Conservation (phyloP, 768 basidiomycete species). For the Phanerochaete sordida region DNA sequence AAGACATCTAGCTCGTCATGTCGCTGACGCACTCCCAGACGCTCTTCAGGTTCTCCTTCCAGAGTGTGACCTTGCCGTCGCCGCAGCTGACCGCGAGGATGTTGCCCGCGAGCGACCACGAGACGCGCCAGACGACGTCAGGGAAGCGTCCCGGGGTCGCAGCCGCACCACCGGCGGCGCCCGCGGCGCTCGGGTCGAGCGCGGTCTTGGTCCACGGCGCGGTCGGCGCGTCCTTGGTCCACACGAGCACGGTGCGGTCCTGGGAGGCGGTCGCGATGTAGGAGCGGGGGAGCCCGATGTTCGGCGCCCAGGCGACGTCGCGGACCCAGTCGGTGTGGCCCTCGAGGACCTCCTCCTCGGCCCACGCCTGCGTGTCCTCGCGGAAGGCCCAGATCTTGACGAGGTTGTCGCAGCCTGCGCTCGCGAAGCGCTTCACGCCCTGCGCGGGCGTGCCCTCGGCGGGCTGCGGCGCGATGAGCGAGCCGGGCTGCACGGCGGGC, state of each 20-base stretch:
- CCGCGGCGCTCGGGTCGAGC: constrained; percentile 63
- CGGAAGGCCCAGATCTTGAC: constrained; percentile 93
- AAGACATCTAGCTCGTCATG: constrained; percentile 67
- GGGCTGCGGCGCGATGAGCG: constrained; percentile 71
- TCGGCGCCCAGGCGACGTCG: constrained; percentile 99
- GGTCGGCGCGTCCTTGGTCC: constrained; percentile 80
- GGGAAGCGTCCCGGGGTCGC: constrained; percentile 76
- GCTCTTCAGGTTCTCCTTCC: constrained; percentile 98
- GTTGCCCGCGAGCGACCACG: constrained; percentile 96
- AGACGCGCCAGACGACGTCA: constrained; percentile 98
- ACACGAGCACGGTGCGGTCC: constrained; percentile 87
- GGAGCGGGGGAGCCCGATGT: constrained; percentile 89
- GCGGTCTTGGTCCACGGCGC: constrained; percentile 77
- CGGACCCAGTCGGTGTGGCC: constrained; percentile 98
- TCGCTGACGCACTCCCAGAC: constrained; percentile 97
- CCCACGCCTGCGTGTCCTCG: constrained; percentile 86
- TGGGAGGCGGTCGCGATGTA: constrained; percentile 96
- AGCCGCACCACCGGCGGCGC: constrained; percentile 41
- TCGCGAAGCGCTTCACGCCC: constrained; percentile 87
- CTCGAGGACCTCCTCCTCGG: constrained; percentile 84
- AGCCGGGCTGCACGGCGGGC: constrained; percentile 83
- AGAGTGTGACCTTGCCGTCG: constrained; percentile 95
- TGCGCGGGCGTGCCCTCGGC: constrained; percentile 40
- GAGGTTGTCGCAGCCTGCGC: constrained; percentile 94
- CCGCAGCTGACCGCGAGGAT: constrained; percentile 95